These are phyloP conservation scores for Podaxis carcinomalis DNA, from an alignment of 768 basidiomycete species.

Conservation along the genomic window DNA sequence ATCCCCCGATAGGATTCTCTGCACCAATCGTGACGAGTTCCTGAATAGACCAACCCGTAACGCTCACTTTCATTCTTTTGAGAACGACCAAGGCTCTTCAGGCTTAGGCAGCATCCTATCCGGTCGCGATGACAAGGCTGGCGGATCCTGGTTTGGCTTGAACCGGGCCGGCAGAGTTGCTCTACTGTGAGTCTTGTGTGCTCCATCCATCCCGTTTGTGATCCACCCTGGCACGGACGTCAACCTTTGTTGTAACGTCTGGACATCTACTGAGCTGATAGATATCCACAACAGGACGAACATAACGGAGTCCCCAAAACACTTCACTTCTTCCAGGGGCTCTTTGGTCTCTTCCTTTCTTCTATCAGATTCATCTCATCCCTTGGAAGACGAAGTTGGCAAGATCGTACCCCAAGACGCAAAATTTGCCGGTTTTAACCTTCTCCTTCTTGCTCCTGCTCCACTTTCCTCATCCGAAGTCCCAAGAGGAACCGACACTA, in stretches of 20 bases:
- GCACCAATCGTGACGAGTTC: slow-evolving; percentile 75
- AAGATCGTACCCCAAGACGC: slow-evolving; percentile 43
- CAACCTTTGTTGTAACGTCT: slow-evolving; percentile 9
- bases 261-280: neutral
- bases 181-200: slow-evolving; percentile 50
- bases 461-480: slow-evolving; percentile 24
- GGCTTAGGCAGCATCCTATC: slow-evolving; percentile 50
- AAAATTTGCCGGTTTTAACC: slow-evolving; percentile 77
- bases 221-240: neutral
- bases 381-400: slow-evolving; percentile 46
- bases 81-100: slow-evolving; percentile 16
- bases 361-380: slow-evolving; percentile 40
- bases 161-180: slow-evolving; percentile 62
- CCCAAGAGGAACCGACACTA: neutral
- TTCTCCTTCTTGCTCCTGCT: slow-evolving; percentile 58
- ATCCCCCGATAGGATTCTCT: slow-evolving; percentile 50
- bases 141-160: slow-evolving; percentile 83
- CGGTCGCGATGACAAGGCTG: slow-evolving; percentile 67
- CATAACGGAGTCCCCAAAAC: slow-evolving; percentile 63
- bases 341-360: slow-evolving; percentile 66
- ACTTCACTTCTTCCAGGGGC: slow-evolving; percentile 61
- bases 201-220: neutral
- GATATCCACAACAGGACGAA: slow-evolving; percentile 56
- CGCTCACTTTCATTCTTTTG: slow-evolving; percentile 70
- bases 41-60: slow-evolving; percentile 60